Percentiles rank a stretch among this genome's conserved stretches.
Conservation (phyloP, 2,329 filamentous ascomycete species). For the Colletotrichum cordylinicola region DNA sequence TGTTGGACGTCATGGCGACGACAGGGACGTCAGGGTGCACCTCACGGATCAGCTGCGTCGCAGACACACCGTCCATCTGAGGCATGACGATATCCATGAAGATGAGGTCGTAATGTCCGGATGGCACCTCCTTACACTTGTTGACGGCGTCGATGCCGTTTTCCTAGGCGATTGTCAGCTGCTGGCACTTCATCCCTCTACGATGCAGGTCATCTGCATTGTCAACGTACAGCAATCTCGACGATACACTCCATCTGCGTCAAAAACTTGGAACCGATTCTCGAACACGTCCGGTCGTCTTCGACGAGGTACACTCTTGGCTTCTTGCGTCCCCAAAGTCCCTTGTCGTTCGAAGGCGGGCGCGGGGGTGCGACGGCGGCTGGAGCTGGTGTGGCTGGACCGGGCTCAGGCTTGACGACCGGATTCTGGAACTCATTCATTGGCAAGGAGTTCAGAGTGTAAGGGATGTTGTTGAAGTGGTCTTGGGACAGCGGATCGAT, state of each 20-base stretch:
- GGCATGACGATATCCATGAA: slow-evolving; percentile 99
- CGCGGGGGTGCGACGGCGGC: slow-evolving; percentile 28
- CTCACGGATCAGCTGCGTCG: slow-evolving; percentile 90
- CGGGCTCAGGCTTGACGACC: slow-evolving; percentile 22
- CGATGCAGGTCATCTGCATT: neutral
- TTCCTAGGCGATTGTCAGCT: slow-evolving; percentile 26
- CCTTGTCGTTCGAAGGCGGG: slow-evolving; percentile 40
- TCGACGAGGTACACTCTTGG: slow-evolving; percentile 92
- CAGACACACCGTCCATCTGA: slow-evolving; percentile 91
- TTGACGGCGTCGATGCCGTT: slow-evolving; percentile 93
- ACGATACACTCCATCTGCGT: slow-evolving; percentile 70
- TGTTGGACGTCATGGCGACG: slow-evolving; percentile 98
- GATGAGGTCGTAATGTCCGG: slow-evolving; percentile 67
- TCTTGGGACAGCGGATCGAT: slow-evolving; percentile 96
- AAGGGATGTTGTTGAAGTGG: slow-evolving; percentile 93
- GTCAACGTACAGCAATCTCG: slow-evolving; percentile 67
- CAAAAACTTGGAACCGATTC: slow-evolving; percentile 72
- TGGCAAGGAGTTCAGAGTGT: slow-evolving; percentile 68
- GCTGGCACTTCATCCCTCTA: neutral
- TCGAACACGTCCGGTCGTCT: slow-evolving; percentile 72
- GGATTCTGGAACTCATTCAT: slow-evolving; percentile 45
- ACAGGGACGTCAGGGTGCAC: slow-evolving; percentile 84
- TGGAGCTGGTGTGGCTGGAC: slow-evolving; percentile 19
- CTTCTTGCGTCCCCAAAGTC: slow-evolving; percentile 64
- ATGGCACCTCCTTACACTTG: slow-evolving; percentile 67